Evolutionary conservation across 75 land plant species (phyloP), one percentile per base, ranked within the genome.

Genomic region (Picea glauca): DNA sequence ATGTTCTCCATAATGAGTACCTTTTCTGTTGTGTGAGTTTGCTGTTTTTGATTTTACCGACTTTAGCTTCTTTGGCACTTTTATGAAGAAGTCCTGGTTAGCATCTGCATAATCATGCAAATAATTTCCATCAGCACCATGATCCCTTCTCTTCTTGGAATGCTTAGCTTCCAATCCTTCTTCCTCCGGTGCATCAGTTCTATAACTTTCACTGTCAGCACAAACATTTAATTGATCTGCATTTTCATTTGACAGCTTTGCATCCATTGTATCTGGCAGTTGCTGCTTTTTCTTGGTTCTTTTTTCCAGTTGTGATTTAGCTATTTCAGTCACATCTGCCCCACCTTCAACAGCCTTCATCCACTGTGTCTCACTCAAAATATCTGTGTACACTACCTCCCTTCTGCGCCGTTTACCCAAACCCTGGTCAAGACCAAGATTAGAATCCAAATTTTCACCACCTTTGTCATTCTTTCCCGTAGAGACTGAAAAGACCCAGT

Each of bases 341-440:
- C 94, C 98, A 66, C 78, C 87, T 76, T 97, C 98, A 43, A 97
- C 86, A 56, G 98, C 99, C 66, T 90, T 95, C 84, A 95, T 81
- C 92, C 93, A 97, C 77, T 97, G 96, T 11, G 85, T 70, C 60
- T 97, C 99, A 72, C 93, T 97, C 54, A 95, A 82, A 50, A 85
- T 78, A 81, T 97, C 99, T 18, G 88, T 82, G 80, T 94, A 95
- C 50, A 88, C 72, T 8, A 95, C 96, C 60, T 92, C 94, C 81
- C 93, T 97, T 31, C 99, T 79, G 62, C 76, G 78, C 54, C 99
- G 79, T 80, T 97, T 97, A n/a, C 94, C 98, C 11, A 79, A 56
- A 3, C 87, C 30, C 17, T 60, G 76, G 61, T 62, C 60, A 62
- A n/a, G 54, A 6, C 40, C 38, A 14, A 0, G 13, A 40, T 77